Evolutionary conservation across 164 flowering plant genomes (phyloP), one percentile per base, ranked within the genome.

Genomic region (Vitis rupestris): DNA sequence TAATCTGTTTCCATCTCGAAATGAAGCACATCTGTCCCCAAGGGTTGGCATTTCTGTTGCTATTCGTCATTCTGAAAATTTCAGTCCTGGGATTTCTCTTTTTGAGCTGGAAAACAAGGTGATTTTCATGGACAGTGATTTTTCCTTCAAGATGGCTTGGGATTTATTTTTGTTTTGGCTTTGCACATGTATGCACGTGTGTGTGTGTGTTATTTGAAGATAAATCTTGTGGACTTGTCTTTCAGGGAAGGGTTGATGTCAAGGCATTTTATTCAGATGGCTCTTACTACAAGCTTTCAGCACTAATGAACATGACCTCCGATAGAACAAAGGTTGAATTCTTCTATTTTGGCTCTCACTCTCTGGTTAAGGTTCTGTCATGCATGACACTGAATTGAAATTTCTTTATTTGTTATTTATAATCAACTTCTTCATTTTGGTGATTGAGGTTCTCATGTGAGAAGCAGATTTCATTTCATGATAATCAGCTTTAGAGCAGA

Each of bases 91-190:
- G 52, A 82, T 96, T 68, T 91, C 98, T 65, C 92, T 96, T 75
- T 79, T 88, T 71, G 97, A 96, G 74, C 86, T 96, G 76, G 99
- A 96, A 80, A 96, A 90, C 65, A 93, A 96, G 97, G 99, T 96
- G 63, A 75, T 27, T 48, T 58, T 16, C n/a, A 5, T 31, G 44
- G 44, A 31, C 27, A 23, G 27, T 23, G 27, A 23, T 23, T 23
- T 23, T 23, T 23, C 27, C 27, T 23, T 23, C 27, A 23, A 23
- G 27, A 23, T 23, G 27, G 27, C 27, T 23, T 23, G 27, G 27
- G 27, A 23, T 23, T 49, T 12, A 13, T 15, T 54, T 29, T 10
- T 54, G 1, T 15, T 68, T 60, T 31, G 14, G 50, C 58, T 30
- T 68, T 48, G 27, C 27, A 23, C 27, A 23, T 17, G 9, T 10